phyloP scores from a whole-genome alignment of 192 early-diverging fungal species.

The Backusella psychrophila region DNA sequence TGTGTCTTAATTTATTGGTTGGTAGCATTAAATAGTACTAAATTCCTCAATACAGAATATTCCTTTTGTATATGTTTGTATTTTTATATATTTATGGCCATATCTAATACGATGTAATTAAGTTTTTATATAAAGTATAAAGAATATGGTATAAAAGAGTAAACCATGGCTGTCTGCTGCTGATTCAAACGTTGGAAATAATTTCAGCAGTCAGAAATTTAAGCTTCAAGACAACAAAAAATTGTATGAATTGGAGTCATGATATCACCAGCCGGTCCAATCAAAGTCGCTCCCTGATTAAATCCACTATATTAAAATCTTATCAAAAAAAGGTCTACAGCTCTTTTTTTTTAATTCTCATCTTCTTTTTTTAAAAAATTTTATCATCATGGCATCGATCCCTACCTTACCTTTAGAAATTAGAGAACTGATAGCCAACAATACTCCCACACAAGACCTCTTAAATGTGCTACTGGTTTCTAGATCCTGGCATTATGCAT shows the following conservation, averaged over 20 bases:
- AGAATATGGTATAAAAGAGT: neutral
- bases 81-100: neutral
- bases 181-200: neutral
- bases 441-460: neutral
- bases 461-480: neutral
- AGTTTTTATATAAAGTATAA: neutral
- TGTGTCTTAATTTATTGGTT: neutral
- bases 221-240: neutral
- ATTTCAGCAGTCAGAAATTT: constrained; percentile 7
- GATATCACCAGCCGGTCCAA: neutral
- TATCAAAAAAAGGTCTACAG: neutral
- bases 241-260: neutral
- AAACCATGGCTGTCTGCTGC: neutral
- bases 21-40: neutral
- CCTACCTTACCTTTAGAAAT: constrained; percentile 6
- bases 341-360: neutral
- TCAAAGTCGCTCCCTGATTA: neutral
- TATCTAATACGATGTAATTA: neutral
- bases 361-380: neutral
- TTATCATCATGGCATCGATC: neutral
- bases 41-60: neutral
- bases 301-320: neutral
- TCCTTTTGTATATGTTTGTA: neutral
- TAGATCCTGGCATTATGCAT: neutral
- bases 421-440: neutral